phyloP scores from a whole-genome alignment of 352 stramenopile species.

The Pythium diclinum region DNA sequence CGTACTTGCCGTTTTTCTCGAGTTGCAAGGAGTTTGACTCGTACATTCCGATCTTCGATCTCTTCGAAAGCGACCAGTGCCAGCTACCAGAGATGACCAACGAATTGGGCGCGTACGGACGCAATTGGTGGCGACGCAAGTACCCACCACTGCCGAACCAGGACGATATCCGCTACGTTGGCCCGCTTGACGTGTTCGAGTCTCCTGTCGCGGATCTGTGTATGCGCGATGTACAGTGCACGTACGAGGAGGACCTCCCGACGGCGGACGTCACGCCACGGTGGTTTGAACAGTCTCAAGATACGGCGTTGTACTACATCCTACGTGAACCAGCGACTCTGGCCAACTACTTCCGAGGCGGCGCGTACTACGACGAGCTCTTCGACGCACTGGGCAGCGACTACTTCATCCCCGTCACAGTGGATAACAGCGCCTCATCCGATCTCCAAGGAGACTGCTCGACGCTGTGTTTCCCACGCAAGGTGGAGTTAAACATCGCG shows the following conservation, averaged over 20 bases:
- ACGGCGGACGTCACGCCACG: conserved; percentile 88
- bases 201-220: conserved; percentile 93
- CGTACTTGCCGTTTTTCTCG: conserved; percentile 96
- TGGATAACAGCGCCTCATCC: conserved; percentile 81
- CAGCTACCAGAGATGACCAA: conserved; percentile 80
- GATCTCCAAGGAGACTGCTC: conserved; percentile 86
- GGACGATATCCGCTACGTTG: conserved; percentile 92
- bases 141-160: conserved; percentile 91
- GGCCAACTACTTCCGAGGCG: conserved; percentile 81
- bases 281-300: conserved; percentile 94
- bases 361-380: conserved; percentile 68
- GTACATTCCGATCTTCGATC: conserved; percentile 91
- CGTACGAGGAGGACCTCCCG: conserved; percentile 92
- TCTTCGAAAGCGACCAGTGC: conserved; percentile 92
- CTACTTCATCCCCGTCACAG: conserved; percentile 93
- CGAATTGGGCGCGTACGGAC: conserved; percentile 55
- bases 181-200: conserved; percentile 81
- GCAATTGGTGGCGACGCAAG: conserved; percentile 64
- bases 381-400: conserved; percentile 63
- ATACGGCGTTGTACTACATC: conserved; percentile 90
- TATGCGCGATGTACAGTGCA: conserved; percentile 83
- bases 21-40: conserved; percentile 96
- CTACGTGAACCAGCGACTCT: conserved; percentile 90
- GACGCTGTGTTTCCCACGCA: conserved; percentile 90
- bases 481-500: conserved; percentile 89